phyloP scores from a whole-genome alignment of 768 basidiomycete species.

The Candolleomyces eurysporus region DNA sequence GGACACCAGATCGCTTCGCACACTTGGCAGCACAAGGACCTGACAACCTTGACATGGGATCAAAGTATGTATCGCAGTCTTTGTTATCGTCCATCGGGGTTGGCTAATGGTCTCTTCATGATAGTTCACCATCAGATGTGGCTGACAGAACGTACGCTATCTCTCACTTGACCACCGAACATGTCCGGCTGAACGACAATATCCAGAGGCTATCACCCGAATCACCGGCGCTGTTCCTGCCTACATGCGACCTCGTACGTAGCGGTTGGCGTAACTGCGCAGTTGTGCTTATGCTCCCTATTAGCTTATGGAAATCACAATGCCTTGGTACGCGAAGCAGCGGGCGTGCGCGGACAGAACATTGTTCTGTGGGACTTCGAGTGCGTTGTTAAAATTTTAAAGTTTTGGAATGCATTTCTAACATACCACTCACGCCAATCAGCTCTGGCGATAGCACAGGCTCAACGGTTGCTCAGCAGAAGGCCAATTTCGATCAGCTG shows the following conservation, averaged over 20 bases:
- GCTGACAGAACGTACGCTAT: slow-evolving; percentile 21
- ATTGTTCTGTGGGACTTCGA: slow-evolving; percentile 34
- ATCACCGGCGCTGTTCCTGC: slow-evolving; percentile 7
- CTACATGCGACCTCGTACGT: slow-evolving; percentile 8
- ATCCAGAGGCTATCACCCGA: slow-evolving; percentile 21
- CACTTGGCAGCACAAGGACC: slow-evolving; percentile 36
- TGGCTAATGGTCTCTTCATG: background rate
- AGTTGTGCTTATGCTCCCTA: too few species aligned
- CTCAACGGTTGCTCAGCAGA: slow-evolving; percentile 2
- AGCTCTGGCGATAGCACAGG: slow-evolving; percentile 6
- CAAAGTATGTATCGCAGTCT: slow-evolving; percentile 17
- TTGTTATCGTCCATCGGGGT: background rate
- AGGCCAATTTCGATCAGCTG: slow-evolving; percentile 1
- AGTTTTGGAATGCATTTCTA: background rate
- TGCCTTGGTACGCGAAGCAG: slow-evolving; percentile 24
- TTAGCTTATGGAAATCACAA: slow-evolving; percentile 38
- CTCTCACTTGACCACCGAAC: background rate
- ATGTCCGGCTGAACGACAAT: background rate
- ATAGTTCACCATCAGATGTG: slow-evolving; percentile 27
- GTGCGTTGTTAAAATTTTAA: slow-evolving; percentile 14
- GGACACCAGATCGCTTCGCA: slow-evolving; percentile 43
- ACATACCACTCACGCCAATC: background rate
- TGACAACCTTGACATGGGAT: slow-evolving; percentile 27
- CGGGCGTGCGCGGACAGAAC: slow-evolving; percentile 20
- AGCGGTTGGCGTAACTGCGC: background rate